Evolutionary conservation across 2,329 filamentous ascomycete species (phyloP), one percentile per base, ranked within the genome.

Genomic region (Fusarium austroafricanum): DNA sequence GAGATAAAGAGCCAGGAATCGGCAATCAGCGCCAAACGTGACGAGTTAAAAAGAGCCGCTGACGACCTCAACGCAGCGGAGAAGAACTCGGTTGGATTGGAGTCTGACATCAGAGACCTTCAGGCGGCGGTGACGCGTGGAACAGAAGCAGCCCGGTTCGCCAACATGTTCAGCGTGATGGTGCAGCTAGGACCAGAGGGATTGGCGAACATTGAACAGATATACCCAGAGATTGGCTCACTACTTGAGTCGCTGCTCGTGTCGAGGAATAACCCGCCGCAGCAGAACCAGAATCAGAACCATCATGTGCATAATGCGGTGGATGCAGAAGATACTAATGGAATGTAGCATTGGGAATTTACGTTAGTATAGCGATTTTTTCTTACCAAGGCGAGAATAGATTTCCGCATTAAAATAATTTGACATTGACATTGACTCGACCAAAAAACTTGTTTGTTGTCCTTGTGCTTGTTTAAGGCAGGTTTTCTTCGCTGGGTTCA

Each of bases 181-280:
- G 72, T 74, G 46, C 72, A 71, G 50, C 35, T 74, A 28, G 72
- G 72, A 7, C 72, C 72, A 5, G 69, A 68, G 42, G 72, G 72
- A 15, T 40, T 74, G 38, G 71, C 69, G 29, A 72, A 61, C 44
- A 72, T 74, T 54, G 72, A 74, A 67, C 64, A 70, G 37, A 73
- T 74, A 72, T 74, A 74, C 70, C 72, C 72, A 26, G 72, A 74
- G 69, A 74, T 74, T 55, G 72, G 71, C 33, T 72, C 72, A 20
- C 50, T 74, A 44, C 61, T 74, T 26, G 72, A 74, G 42, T 70
- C 67, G 40, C 47, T 74, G 38, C 65, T 74, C 6, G 69, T 55
- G 10, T 61, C 71, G n/a, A 68, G 60, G 55, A 64, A 67, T 15
- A 68, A 54, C 23, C 45, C 59, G 18, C 35, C 62, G 49, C 60